Percentiles rank a stretch among this genome's conserved stretches.
These are phyloP conservation scores for Rhododendron ovatum DNA, from an alignment of 148 eudicot species.

Conservation along the genomic window DNA sequence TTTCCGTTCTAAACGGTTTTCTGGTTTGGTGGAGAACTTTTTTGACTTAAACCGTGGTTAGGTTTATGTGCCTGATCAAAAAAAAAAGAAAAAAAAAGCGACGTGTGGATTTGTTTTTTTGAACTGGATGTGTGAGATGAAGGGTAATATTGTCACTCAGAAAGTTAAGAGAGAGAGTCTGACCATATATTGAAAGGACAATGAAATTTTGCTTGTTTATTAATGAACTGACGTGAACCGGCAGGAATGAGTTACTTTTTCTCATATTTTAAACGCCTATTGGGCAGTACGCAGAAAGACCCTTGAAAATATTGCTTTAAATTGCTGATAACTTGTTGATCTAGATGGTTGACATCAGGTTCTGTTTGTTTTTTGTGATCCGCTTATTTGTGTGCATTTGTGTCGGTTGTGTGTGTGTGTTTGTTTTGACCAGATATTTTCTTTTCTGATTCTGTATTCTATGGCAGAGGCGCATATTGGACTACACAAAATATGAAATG, in stretches of 20 bases:
- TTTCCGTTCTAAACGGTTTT: too few relatives aligned
- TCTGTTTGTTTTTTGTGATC: not conserved
- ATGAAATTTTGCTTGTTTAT: not conserved
- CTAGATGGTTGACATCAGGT: not conserved
- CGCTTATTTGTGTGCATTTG: not conserved
- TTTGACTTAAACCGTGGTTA: too few relatives aligned
- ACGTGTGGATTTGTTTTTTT: too few relatives aligned
- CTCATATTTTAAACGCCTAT: not conserved
- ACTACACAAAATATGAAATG: constrained; percentile 85
- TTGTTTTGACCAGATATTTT: not conserved
- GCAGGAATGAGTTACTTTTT: not conserved
- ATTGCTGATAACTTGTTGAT: not conserved
- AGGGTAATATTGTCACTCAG: not conserved
- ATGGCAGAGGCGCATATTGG: constrained; percentile 76
- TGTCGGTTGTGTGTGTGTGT: not conserved
- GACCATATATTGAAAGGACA: not conserved
- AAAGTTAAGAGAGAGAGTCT: not conserved
- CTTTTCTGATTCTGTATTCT: not conserved
- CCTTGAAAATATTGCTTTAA: not conserved
- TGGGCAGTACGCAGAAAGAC: not conserved
- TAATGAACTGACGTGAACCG: not conserved
- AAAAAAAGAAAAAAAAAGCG: too few relatives aligned
- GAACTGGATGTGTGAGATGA: too few relatives aligned
- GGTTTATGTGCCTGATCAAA: too few relatives aligned
- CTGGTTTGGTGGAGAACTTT: too few relatives aligned